Evolutionary conservation across 306 rosid genomes (phyloP).

Genomic region (Cucurbita ficifolia): DNA sequence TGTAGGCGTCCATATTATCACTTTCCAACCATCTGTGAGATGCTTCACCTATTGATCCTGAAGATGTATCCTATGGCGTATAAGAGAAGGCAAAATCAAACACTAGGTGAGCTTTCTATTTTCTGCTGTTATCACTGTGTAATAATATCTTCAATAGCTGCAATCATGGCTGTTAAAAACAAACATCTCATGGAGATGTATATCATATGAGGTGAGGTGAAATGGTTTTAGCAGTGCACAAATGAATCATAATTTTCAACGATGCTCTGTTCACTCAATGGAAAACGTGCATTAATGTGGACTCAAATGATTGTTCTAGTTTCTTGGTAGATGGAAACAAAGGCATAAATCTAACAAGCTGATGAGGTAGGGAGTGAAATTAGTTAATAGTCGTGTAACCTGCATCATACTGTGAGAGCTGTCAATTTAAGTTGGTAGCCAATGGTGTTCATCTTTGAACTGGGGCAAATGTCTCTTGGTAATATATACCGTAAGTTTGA

Average conservation of each 20-base stretch:
- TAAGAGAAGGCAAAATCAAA: conserved; percentile 43
- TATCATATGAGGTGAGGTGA: neutral
- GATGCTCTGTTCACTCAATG: neutral
- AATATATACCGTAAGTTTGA: too few species aligned
- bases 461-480: too few species aligned
- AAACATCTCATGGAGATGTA: neutral
- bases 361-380: too few species aligned
- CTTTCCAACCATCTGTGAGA: conserved; percentile 57
- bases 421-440: too few species aligned
- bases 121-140: neutral
- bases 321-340: neutral
- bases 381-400: too few species aligned
- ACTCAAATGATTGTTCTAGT: neutral
- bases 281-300: neutral
- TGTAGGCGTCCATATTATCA: conserved; percentile 56
- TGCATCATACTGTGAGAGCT: too few species aligned
- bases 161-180: neutral
- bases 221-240: neutral
- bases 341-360: neutral
- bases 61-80: conserved; percentile 53
- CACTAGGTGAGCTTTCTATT: conserved; percentile 31
- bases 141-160: neutral
- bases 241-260: neutral
- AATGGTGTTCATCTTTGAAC: too few species aligned
- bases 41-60: conserved; percentile 63